Evolutionary conservation across 2,329 filamentous ascomycete genomes (phyloP), one percentile per base, ranked within the genome.

Genomic region (Epicoccum sorghinum): DNA sequence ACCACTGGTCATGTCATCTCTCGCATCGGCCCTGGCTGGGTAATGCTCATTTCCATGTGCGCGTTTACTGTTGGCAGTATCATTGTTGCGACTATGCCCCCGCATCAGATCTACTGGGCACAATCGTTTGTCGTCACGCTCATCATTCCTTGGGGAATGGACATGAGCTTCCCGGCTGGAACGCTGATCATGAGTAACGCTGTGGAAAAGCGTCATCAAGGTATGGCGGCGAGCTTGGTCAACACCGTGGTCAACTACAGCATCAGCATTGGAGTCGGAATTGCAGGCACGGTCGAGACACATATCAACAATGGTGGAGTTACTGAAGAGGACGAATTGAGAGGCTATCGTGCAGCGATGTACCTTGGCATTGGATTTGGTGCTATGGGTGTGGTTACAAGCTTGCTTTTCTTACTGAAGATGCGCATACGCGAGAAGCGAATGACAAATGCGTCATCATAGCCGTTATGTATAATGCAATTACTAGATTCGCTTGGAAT

Each of bases 221-320:
- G 77, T 12, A 71, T 78, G 47, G 76, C 73, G 0, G 76, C 75
- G 4, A 71, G 66, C 53, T 47, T 75, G 37, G 66, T 78, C 36
- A 76, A 72, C 33, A 79, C 76, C 0, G 64, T 78, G 0, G 74
- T 78, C 13, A 78, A 78, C 47, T 79, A 79, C 60, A 71, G 68
- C 24, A 78, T 78, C 30, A 73, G 72, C 9, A 69, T 78, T 23
- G 77, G 75, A 4, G 60, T 79, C 22, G 77, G 77, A 0, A 73
- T 79, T 44, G 76, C 75, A 9, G 77, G 75, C 0, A 78, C 75
- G 0, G 74, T 79, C 1, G 76, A 79, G 55, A 67, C 63, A 6
- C 65, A 78, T 45, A 65, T 75, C 3, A 76, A 75, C 47, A 53
- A 67, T 29, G 72, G 73, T 4, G 73, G 68, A 2, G 37, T 38